Conservation (phyloP, 1,139 yeast genomes). For the Debaryomyces singareniensis region DNA sequence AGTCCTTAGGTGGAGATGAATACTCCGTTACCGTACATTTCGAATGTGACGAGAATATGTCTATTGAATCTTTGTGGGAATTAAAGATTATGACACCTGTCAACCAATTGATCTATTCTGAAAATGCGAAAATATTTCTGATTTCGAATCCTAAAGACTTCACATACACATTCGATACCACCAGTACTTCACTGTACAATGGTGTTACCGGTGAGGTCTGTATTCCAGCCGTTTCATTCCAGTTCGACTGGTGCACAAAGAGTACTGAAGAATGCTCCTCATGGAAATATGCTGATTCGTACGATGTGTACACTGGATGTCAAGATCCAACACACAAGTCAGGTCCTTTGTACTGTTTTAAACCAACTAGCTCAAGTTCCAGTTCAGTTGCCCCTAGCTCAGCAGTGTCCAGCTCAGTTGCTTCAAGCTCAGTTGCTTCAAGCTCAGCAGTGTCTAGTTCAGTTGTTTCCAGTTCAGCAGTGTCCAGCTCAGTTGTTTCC, state of each 20-base stretch:
- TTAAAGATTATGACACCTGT: slow-evolving; percentile 1
- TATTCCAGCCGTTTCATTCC: slow-evolving; percentile 1
- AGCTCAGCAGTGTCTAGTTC: neutral
- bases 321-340: slow-evolving; percentile 1
- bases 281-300: neutral
- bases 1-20: neutral
- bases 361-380: neutral
- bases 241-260: slow-evolving; percentile 1
- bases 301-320: slow-evolving; percentile 2
- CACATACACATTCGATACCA: slow-evolving; percentile 1
- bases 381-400: neutral
- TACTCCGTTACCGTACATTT: slow-evolving; percentile 1
- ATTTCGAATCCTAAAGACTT: slow-evolving; percentile 1
- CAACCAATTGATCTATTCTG: neutral
- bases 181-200: neutral
- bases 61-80: neutral
- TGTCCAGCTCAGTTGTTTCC: neutral
- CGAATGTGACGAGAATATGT: neutral
- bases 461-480: neutral
- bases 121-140: neutral
- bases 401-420: neutral
- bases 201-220: neutral
- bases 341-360: neutral
- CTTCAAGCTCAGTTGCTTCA: neutral
- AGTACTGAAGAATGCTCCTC: neutral